Evolutionary conservation across 495 filamentous ascomycete genomes (phyloP), one percentile per base, ranked within the genome.

Genomic region (Astrothelium macrocarpum): DNA sequence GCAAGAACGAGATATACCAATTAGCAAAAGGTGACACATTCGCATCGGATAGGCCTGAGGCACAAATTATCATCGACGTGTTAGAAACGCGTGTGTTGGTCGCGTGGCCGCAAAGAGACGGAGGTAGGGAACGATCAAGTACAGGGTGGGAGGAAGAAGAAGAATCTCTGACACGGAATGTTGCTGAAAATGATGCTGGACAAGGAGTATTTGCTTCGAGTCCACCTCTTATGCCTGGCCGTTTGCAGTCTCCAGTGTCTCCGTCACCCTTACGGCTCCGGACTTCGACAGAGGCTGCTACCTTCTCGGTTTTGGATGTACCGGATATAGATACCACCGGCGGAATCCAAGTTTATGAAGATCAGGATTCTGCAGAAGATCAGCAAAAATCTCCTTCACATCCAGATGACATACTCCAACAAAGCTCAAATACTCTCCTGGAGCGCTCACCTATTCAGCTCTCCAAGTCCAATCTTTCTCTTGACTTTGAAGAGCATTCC

Each of bases 61-160:
- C 85, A 36, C 90, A 96, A 71, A 92, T 98, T 71, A 95, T 98
- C 87, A 78, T 97, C 62, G 91, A 97, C 77, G 91, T 97, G 32
- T 90, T 95, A 62, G 91, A 97, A 69, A 87, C 93, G 59, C 85
- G 94, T 53, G 91, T 97, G 7, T 76, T 95, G 73, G 75, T 98
- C 59, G 83, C 84, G 72, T 98, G 94, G 94, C 94, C 94, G 31
- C 82, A 77, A 62, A 56, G 49, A 56, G 49, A 56, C 0, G 25
- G 25, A 2, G n/a, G 9, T 49, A 25, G 11, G 1, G 25, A 56
- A 9, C 4, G 49, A 56, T 56, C 49, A 16, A 29, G 49, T 9
- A 26, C 4, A 29, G 16, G 25, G 0, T 26, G 49, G 20, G 78
- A 73, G 56, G 82, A 85, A 62, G 87, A 84, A 53, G 69, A 74